These are phyloP conservation scores for Vaccinium macrocarpon DNA, from an alignment of 148 eudicot species.

Conservation along the genomic window DNA sequence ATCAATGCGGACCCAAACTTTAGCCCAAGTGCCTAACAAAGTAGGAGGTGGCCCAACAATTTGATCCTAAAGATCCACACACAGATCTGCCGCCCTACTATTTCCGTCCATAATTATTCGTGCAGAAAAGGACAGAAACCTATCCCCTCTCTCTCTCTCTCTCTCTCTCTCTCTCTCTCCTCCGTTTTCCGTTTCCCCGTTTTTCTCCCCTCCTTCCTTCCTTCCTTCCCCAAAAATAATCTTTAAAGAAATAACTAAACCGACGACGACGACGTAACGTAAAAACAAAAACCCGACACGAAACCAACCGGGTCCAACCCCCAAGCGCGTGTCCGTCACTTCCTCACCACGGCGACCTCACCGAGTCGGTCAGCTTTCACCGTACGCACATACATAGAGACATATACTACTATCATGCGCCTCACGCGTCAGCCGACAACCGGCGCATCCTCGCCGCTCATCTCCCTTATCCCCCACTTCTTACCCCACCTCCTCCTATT, in stretches of 20 bases:
- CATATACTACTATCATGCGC: conserved; percentile 10
- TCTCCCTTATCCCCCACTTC: background rate
- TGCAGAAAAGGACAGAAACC: conserved; percentile 3
- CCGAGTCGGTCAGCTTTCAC: conserved; percentile 11
- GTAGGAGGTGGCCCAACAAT: background rate
- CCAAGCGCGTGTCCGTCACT: background rate
- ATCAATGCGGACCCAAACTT: background rate
- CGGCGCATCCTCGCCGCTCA: conserved; percentile 28
- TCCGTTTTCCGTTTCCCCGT: background rate
- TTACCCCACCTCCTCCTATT: background rate
- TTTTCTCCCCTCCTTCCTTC: background rate
- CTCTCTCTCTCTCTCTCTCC: background rate
- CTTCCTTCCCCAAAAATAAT: background rate
- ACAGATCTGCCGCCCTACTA: background rate
- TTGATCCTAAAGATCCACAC: background rate
- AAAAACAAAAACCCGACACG: background rate
- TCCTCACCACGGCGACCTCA: conserved; percentile 20
- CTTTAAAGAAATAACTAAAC: background rate
- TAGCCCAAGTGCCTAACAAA: background rate
- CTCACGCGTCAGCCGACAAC: conserved; percentile 15
- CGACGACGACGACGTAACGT: background rate
- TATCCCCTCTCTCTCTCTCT: background rate
- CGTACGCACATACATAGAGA: conserved; percentile 7
- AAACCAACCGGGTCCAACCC: background rate
- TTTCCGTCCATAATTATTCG: background rate